Base-by-base conservation (phyloP, 345 rosid genomes). In the Acer yangbiense region DNA sequence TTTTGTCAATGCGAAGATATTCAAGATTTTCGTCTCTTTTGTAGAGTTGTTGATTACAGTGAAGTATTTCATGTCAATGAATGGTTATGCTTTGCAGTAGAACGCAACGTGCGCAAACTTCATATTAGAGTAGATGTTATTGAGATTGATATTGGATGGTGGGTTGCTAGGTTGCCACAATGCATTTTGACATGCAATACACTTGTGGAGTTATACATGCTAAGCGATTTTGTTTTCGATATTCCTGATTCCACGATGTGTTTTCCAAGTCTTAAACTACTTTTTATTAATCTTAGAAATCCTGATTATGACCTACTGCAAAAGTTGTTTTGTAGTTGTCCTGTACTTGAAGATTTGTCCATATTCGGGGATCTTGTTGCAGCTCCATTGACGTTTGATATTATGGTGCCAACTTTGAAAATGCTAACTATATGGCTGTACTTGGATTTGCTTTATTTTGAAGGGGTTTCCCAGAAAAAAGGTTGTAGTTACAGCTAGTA, bases 251-350 rank as follows among this genome's bases (percentile, higher is more conserved):
- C 69, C 17, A 58, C 18, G 52, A 10, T 17, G 1, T 44, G 67
- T 21, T 63, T 65, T 65, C 78, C 71, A 25, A 65, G 71, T 65
- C 61, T 65, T 13, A 48, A 12, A 61, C 4, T 17, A 14, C 71
- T 75, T 55, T 27, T 46, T 46, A 4, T 75, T 10, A 13, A 0
- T 27, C 0, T 10, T 18, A 10, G 8, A 20, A 10, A 35, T 9
- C 48, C 32, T 1, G 58, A 65, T 32, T 9, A 14, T 39, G 61
- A 20, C 32, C 1, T 39, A 13, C 12, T 68, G n/a, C 46, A 62
- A 14, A 65, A 35, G 8, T 3, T 65, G 18, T 39, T 65, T 29
- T n/a, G 20, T 32, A 29, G 41, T 20, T 65, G 78, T 60, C 71
- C 39, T n/a, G 21, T 65, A 11, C 54, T 75, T 48, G 71, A 75